Evolutionary conservation across 2,329 filamentous ascomycete species (phyloP).

Genomic region (Cladophialophora yegresii): DNA sequence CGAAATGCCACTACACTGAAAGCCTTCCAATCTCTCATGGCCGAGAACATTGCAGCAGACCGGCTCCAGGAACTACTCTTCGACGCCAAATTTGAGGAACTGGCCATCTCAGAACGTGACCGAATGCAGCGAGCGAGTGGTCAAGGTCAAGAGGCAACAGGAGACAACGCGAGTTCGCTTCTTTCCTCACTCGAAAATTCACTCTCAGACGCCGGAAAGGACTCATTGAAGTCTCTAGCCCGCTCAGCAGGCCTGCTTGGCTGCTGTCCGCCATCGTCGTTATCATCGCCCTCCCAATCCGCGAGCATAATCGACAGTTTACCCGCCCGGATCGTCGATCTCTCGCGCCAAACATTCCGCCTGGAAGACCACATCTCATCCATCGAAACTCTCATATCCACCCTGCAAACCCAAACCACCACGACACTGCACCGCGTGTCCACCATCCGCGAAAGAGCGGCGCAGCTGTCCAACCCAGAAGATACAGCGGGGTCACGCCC

Average conservation of each 20-base stretch:
- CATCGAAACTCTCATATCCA: conserved; percentile 17
- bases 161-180: conserved; percentile 3
- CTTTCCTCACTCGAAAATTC: conserved; percentile 15
- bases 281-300: background rate
- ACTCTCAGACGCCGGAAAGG: conserved; percentile 8
- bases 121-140: background rate
- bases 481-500: background rate
- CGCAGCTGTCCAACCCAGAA: background rate
- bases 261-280: background rate
- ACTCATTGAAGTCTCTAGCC: conserved; percentile 23
- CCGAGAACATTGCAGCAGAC: conserved; percentile 32
- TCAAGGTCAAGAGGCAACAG: background rate
- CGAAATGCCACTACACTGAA: conserved; percentile 73
- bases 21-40: conserved; percentile 34
- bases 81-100: conserved; percentile 17
- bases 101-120: background rate
- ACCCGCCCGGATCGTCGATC: conserved; percentile 50
- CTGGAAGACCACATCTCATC: conserved; percentile 56
- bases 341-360: conserved; percentile 58
- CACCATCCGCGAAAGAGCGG: background rate
- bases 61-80: conserved; percentile 49
- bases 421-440: conserved; percentile 30
- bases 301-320: conserved; percentile 35
- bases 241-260: conserved; percentile 22
- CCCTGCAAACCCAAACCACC: conserved; percentile 32